Conservation (phyloP, 306 rosid genomes). For the Trifolium dubium region DNA sequence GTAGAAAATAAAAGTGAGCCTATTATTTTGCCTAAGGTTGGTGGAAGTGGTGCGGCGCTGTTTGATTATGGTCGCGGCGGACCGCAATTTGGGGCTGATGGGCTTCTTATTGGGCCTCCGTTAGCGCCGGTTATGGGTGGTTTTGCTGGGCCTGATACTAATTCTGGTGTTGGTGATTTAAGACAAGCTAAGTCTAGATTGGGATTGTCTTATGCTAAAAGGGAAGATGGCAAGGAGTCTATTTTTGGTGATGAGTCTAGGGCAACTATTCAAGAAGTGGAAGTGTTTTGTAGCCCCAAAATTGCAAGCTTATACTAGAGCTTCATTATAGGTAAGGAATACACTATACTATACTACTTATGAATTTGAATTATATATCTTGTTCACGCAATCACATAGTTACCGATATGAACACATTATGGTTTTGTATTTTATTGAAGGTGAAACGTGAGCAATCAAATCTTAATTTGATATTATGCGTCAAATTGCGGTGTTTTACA, state of each 20-base stretch:
- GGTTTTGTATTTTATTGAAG: not conserved
- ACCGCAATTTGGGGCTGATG: conserved; percentile 88
- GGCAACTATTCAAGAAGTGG: conserved; percentile 72
- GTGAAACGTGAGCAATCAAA: not conserved
- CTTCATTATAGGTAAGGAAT: conserved; percentile 19
- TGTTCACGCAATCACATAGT: too few relatives aligned
- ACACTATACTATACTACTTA: not conserved
- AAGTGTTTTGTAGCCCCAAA: conserved; percentile 84
- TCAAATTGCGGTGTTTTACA: not conserved
- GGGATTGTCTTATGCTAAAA: conserved; percentile 89
- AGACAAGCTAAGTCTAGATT: conserved; percentile 87
- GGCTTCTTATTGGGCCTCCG: conserved; percentile 68
- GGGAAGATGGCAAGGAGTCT: conserved; percentile 83
- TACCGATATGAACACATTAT: not conserved
- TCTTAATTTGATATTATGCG: not conserved
- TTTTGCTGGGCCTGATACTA: conserved; percentile 60
- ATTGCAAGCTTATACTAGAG: conserved; percentile 87
- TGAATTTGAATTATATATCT: not conserved
- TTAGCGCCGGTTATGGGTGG: conserved; percentile 61
- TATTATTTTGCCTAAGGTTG: conserved; percentile 50
- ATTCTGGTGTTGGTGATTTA: conserved; percentile 63
- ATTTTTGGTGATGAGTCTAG: conserved; percentile 77
- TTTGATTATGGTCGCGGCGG: conserved; percentile 71
- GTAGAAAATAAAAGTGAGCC: conserved; percentile 33
- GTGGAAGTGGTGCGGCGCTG: conserved; percentile 60